Evolutionary conservation across 2,329 filamentous ascomycete genomes (phyloP).

Genomic region (Gnomoniopsis smithogilvyi): DNA sequence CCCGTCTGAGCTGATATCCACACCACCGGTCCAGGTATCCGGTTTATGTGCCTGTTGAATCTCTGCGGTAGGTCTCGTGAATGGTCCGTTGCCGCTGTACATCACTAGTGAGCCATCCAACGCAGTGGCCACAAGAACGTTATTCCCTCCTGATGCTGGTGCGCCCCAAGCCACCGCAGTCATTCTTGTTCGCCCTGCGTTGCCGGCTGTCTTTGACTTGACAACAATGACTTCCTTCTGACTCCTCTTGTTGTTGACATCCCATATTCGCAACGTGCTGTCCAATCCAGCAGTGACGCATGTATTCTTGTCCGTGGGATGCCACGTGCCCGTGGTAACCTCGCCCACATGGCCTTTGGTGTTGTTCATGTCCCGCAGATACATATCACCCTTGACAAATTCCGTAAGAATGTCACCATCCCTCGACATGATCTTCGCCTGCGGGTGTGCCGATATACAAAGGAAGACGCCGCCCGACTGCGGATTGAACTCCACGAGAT

Average conservation of each 20-base stretch:
- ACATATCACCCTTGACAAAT: slow-evolving; percentile 98
- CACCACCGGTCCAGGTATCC: slow-evolving; percentile 85
- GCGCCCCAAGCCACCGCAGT: slow-evolving; percentile 86
- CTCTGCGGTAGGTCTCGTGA: slow-evolving; percentile 76
- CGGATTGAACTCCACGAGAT: slow-evolving; percentile 84
- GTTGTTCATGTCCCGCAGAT: slow-evolving; percentile 93
- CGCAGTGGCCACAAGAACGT: slow-evolving; percentile 76
- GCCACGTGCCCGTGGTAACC: slow-evolving; percentile 86
- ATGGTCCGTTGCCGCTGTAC: slow-evolving; percentile 88
- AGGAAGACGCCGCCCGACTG: slow-evolving; percentile 76
- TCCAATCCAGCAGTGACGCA: slow-evolving; percentile 92
- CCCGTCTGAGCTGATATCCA: slow-evolving; percentile 89
- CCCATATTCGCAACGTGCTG: slow-evolving; percentile 95
- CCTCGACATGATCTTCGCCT: slow-evolving; percentile 83
- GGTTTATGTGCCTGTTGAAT: slow-evolving; percentile 77
- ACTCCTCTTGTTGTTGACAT: slow-evolving; percentile 83
- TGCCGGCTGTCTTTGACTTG: slow-evolving; percentile 86
- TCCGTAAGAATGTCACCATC: slow-evolving; percentile 84
- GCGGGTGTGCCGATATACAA: slow-evolving; percentile 83
- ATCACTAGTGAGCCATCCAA: slow-evolving; percentile 88
- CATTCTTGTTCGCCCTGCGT: slow-evolving; percentile 88
- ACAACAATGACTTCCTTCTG: slow-evolving; percentile 95
- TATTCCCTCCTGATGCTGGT: slow-evolving; percentile 71
- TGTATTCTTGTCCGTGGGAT: slow-evolving; percentile 77
- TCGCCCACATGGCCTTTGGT: slow-evolving; percentile 96